Evolutionary conservation across 2,329 filamentous ascomycete genomes (phyloP), one percentile per base, ranked within the genome.

Genomic region (Daldinia sp.): DNA sequence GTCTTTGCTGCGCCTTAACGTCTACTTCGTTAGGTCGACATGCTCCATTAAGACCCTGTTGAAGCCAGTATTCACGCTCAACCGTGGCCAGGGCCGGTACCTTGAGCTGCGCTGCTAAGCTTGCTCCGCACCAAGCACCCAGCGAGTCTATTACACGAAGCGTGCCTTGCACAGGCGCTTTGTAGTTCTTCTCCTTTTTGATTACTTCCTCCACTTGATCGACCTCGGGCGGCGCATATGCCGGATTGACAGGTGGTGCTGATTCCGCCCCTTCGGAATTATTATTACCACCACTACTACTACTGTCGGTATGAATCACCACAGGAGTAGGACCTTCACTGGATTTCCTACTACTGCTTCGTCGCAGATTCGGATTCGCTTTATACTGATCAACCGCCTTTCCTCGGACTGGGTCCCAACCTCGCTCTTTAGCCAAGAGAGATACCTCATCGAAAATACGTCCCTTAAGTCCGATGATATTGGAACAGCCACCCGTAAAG

Each of bases 401-500:
- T 39, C 91, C 93, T 48, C 86, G 85, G 1, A 97, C 89, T 0
- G 88, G 85, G 73, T 93, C 89, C 93, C 95, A 98, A 6, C 93
- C 92, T 69, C 89, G 84, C 50, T 85, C 82, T 15, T 89, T 83
- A 4, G 96, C 85, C 0, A 97, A 82, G 0, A 82, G 80, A 3
- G 87, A 85, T 0, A 98, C 81, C 74, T 98, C 94, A 63, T 91
- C 87, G 35, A 97, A 81, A 41, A 97, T 86, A 28, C 95, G 89
- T 26, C 86, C 85, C 72, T 93, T 93, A 28, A 99, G 82, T 0
- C 96, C 96, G 0, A 94, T 87, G 7, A 98, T 89, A 28, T 87
- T 87, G 5, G 93, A 89, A 54, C 92, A 92, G 1, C 93, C 93
- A 35, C 96, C 96, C 0, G 91, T 91, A 75, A 99, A 92, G 15